phyloP scores from a whole-genome alignment of 2,329 filamentous ascomycete species.

The Hypoxylon sp. region DNA sequence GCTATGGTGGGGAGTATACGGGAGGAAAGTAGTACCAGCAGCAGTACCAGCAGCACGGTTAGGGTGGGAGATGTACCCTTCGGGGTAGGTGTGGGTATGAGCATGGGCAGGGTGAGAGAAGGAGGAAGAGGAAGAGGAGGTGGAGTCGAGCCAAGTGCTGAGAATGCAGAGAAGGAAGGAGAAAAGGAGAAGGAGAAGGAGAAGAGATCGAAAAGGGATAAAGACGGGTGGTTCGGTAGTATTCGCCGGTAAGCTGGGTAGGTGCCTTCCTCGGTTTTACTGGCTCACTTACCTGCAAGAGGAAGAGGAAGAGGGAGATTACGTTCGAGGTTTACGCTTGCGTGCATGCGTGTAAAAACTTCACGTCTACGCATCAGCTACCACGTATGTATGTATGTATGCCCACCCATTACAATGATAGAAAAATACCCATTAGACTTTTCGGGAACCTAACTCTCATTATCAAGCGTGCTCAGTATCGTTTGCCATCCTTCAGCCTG shows the following conservation, averaged over 20 bases:
- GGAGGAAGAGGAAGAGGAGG: neutral
- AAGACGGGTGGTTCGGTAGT: constrained; percentile 19
- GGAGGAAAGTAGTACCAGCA: too few relatives aligned
- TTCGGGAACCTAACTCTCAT: too few relatives aligned
- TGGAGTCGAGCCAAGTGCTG: too few relatives aligned
- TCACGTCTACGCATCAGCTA: too few relatives aligned
- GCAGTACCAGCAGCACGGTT: too few relatives aligned
- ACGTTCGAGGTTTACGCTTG: neutral
- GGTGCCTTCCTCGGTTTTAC: too few relatives aligned
- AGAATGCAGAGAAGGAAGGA: too few relatives aligned
- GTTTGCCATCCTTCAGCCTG: too few relatives aligned
- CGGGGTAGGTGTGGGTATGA: neutral
- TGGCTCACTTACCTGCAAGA: neutral
- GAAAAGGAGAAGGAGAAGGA: neutral
- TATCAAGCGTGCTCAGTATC: too few relatives aligned
- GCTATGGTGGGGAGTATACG: too few relatives aligned
- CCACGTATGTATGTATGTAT: neutral
- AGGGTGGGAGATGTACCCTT: neutral
- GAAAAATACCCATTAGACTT: constrained; percentile 22
- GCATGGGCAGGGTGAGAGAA: neutral
- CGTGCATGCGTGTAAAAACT: constrained; percentile 1
- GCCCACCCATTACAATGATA: constrained; percentile 2
- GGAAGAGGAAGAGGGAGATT: neutral
- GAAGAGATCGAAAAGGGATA: constrained; percentile 1
- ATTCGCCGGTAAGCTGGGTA: constrained; percentile 17